phyloP scores from a whole-genome alignment of 2,329 filamentous ascomycete species.

The Ophiostoma triangulosporum region DNA sequence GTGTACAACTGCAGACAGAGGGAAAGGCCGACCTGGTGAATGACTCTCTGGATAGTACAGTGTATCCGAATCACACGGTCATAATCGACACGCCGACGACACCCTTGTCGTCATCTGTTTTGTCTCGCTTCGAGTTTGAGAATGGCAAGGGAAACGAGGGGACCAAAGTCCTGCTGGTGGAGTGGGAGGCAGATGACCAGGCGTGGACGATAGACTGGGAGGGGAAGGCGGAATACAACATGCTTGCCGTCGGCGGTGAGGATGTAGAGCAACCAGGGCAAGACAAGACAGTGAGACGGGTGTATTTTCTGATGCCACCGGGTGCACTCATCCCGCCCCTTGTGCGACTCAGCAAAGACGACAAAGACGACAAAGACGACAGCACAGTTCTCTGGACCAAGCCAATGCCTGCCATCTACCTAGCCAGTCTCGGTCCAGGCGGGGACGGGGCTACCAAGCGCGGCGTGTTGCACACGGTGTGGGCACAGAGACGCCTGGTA shows the following conservation, averaged over 20 bases:
- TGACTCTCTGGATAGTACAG: neutral
- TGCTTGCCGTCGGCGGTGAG: constrained; percentile 50
- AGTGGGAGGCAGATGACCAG: constrained; percentile 48
- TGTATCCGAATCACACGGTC: neutral
- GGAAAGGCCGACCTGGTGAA: neutral
- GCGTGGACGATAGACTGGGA: constrained; percentile 74
- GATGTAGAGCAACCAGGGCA: constrained; percentile 12
- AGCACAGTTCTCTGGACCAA: constrained; percentile 48
- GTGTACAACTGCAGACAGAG: neutral
- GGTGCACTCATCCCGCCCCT: constrained; percentile 57
- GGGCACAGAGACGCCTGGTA: constrained; percentile 71
- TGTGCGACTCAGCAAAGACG: constrained; percentile 41
- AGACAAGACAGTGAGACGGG: constrained; percentile 29
- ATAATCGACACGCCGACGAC: neutral
- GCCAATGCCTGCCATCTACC: constrained; percentile 76
- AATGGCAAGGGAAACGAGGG: constrained; percentile 63
- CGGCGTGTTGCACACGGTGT: constrained; percentile 78
- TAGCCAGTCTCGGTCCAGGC: constrained; percentile 56
- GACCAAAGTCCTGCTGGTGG: constrained; percentile 86
- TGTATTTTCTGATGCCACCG: constrained; percentile 72
- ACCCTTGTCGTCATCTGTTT: constrained; percentile 33
- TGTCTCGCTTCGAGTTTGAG: constrained; percentile 81
- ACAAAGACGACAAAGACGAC: constrained; percentile 7
- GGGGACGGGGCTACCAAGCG: constrained; percentile 56
- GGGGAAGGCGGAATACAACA: constrained; percentile 61